phyloP scores from a whole-genome alignment of 2,329 filamentous ascomycete genomes.

The Penicillium sp. region DNA sequence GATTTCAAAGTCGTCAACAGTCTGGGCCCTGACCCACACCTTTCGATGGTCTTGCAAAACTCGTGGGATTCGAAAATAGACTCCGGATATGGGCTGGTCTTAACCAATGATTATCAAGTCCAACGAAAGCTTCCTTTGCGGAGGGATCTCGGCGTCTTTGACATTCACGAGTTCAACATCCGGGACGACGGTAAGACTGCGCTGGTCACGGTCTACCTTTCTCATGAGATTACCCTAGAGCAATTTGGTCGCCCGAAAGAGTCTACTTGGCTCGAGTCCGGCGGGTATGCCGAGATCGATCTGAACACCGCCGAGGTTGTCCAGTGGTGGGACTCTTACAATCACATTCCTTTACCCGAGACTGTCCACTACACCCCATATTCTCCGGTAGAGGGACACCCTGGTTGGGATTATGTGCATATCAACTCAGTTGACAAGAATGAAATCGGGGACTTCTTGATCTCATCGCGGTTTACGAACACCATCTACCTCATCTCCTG shows the following conservation, averaged over 20 bases:
- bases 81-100: constrained; percentile 47
- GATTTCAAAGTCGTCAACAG: constrained; percentile 45
- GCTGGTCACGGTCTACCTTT: constrained; percentile 26
- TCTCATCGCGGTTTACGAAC: constrained; percentile 42
- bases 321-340: constrained; percentile 37
- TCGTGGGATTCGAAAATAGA: constrained; percentile 36
- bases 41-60: constrained; percentile 45
- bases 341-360: constrained; percentile 30
- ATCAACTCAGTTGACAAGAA: constrained; percentile 44
- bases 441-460: constrained; percentile 38
- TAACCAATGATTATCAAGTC: constrained; percentile 49
- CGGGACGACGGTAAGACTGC: constrained; percentile 34
- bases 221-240: constrained; percentile 24
- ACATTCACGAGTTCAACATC: constrained; percentile 44
- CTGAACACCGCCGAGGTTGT: constrained; percentile 32
- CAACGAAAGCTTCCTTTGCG: constrained; percentile 40
- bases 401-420: constrained; percentile 40
- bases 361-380: constrained; percentile 18
- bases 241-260: constrained; percentile 27
- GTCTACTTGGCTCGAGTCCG: constrained; percentile 28
- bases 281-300: constrained; percentile 38
- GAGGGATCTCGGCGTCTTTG: constrained; percentile 28
- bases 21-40: constrained; percentile 45
- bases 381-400: constrained; percentile 15
- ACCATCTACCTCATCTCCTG: constrained; percentile 41